Percentiles rank a stretch among this genome's conserved stretches.
Evolutionary conservation across 306 rosid species (phyloP).

Genomic region (Hippophae gyantsensis): DNA sequence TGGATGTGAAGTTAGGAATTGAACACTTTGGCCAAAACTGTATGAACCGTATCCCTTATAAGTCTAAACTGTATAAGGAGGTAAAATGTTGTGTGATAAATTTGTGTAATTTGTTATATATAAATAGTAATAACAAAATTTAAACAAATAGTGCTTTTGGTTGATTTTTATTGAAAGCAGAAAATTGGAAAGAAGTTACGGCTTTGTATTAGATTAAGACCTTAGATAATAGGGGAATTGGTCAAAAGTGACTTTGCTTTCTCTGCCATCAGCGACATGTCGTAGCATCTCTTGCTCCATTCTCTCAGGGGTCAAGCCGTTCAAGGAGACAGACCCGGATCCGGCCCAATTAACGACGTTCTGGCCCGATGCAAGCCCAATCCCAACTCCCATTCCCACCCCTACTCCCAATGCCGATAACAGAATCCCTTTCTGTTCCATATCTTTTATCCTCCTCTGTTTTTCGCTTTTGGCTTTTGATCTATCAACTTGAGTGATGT

Average conservation of each 20-base stretch:
- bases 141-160: neutral
- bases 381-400: conserved; percentile 84
- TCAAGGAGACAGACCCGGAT: conserved; percentile 9
- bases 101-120: no score
- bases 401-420: conserved; percentile 83
- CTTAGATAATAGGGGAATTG: conserved; percentile 75
- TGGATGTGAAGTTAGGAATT: no score
- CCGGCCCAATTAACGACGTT: conserved; percentile 39
- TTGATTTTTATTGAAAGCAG: neutral
- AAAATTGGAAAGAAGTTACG: neutral
- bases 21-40: no score
- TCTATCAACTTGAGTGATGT: no score
- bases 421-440: conserved; percentile 73
- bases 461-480: no score
- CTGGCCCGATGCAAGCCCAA: conserved; percentile 76
- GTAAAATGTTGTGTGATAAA: no score
- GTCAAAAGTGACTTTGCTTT: conserved; percentile 64
- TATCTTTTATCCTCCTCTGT: neutral
- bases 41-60: no score
- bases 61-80: no score
- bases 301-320: conserved; percentile 34
- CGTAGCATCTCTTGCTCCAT: conserved; percentile 66
- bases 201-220: conserved; percentile 10
- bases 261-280: conserved; percentile 57
- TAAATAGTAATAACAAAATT: no score